Evolutionary conservation across 306 rosid species (phyloP), one percentile per base, ranked within the genome.

Genomic region (Arachis stenosperma): DNA sequence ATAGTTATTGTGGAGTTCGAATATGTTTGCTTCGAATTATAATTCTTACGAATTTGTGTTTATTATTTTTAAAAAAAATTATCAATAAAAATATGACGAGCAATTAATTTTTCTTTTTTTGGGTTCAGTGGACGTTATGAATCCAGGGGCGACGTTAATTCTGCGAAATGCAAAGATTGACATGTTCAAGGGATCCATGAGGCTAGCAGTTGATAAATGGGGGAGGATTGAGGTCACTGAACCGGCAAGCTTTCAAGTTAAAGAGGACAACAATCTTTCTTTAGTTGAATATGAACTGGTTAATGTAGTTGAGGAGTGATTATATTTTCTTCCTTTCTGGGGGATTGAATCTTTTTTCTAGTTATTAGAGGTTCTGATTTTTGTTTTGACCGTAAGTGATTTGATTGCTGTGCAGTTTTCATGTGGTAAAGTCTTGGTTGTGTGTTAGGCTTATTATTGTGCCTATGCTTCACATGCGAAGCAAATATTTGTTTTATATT

Each of bases 101-200:
- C 43, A 40, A 40, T 40, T 40, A 40, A 42, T 29, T 36, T 10
- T 10, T 68, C 42, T 61, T 50, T 50, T 48, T 43, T 29, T 63
- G 10, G 70, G 69, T 42, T 9, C 86, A 86, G 93, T 86, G 79
- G 90, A 88, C 29, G 62, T 82, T 22, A 82, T 88, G 90, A 80
- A 75, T 67, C 86, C 87, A 0, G 89, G 74, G 5, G 41, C 83
- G 8, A 84, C 87, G 36, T 68, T 86, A 69, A 88, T 75, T 55
- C 70, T 88, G 66, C 86, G 90, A 12, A 88, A 88, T 75, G 90
- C 93, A 6, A 88, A 84, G 90, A 84, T 88, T 47, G 93, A 84
- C 86, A 86, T 88, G 93, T 88, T 88, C 71, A 88, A 88, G 73
- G 93, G 90, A 29, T 86, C 93, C 0, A 86, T 88, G 90, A 88